Evolutionary conservation across 495 filamentous ascomycete species (phyloP), one percentile per base, ranked within the genome.

Genomic region (Copromyces sp.): DNA sequence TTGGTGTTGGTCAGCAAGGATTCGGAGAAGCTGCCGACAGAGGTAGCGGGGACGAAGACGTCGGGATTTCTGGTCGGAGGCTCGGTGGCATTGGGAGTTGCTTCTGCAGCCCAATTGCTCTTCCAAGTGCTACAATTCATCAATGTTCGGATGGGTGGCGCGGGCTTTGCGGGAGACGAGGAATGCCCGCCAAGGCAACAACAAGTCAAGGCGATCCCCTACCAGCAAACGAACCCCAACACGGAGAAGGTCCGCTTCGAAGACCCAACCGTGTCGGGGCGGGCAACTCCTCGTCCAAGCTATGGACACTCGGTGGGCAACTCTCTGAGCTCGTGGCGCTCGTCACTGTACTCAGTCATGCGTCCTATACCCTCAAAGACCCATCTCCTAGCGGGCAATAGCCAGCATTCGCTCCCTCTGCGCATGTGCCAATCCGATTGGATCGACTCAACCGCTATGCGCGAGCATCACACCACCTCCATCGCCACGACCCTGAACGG

Each of bases 291-390:
- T 0, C 80, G 81, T 20, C 84, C 83, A 8, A 82, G 81, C 45
- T 74, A 73, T 68, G 81, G 79, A n/a, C 82, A 78, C 35, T 85
- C 84, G 20, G 75, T 78, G 39, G 73, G 83, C 1, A 87, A 89
- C 69, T 85, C 84, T 24, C 81, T 86, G 70, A 85, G 79, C 70
- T 89, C 88, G 39, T 80, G 87, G 39, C 84, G 86, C 7, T 84
- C 84, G 1, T 89, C 87, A 0, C 71, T 89, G 35, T 87, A 84
- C 9, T 80, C 84, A n/a, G 80, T 82, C 12, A 80, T 86, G 37
- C 82, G 84, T 6, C 87, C 87, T 11, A 81, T 84, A 32, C 82
- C 83, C 16, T 87, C 88, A 37, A 87, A 79, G 74, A 85, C 84
- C 9, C 81, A 80, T 11, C 72, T 88, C 72, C 74, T 87, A 39